These are phyloP conservation scores for Fusarium compactum DNA, from an alignment of 2,329 filamentous ascomycete genomes.

Conservation along the genomic window DNA sequence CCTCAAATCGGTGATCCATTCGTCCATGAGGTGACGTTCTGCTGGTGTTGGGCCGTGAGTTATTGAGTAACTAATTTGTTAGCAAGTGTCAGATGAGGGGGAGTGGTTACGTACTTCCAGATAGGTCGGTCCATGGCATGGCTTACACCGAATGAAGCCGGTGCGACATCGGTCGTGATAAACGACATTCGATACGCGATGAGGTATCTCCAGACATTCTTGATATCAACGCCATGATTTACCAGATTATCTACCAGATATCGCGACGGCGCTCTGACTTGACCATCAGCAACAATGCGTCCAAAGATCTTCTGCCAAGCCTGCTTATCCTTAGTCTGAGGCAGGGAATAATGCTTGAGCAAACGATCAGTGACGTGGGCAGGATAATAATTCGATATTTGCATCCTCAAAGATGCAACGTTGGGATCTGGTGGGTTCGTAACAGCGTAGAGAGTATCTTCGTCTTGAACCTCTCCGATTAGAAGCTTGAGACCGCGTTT, in stretches of 20 bases:
- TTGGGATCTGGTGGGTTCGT: constrained; percentile 12
- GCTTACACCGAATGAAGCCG: constrained; percentile 14
- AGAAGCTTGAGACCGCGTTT: not conserved
- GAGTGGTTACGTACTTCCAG: constrained; percentile 7
- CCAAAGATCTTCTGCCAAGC: constrained; percentile 16
- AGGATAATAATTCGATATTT: constrained; percentile 14
- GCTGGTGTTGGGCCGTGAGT: not conserved
- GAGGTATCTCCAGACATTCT: constrained; percentile 19
- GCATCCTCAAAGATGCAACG: not conserved
- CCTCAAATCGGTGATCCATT: not conserved
- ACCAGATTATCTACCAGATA: constrained; percentile 16
- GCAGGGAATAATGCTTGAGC: constrained; percentile 4
- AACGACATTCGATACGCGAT: constrained; percentile 9
- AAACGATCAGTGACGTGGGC: constrained; percentile 3
- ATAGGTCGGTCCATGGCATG: constrained; percentile 23
- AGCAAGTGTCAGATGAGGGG: not conserved
- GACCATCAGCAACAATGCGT: constrained; percentile 3
- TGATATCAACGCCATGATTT: not conserved
- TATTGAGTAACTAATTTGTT: constrained; percentile 3
- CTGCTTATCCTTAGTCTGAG: not conserved
- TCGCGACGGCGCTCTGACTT: constrained; percentile 16
- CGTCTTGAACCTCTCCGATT: constrained; percentile 6
- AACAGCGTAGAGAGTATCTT: constrained; percentile 17
- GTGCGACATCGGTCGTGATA: not conserved
- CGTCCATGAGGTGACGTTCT: not conserved